phyloP scores from a whole-genome alignment of 495 filamentous ascomycete genomes.

The Daldinia loculata region DNA sequence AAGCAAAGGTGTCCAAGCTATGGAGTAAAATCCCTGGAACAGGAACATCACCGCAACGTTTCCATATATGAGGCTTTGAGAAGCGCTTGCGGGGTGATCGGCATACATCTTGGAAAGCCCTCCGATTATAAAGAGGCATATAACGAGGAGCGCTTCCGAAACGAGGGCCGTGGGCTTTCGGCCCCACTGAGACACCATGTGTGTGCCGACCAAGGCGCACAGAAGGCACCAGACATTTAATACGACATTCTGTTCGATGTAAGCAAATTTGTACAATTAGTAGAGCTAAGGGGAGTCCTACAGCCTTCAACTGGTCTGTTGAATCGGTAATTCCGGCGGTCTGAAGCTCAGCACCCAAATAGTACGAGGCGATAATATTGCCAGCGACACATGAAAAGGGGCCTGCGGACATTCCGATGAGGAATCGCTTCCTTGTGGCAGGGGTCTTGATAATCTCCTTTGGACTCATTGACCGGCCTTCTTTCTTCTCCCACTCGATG shows the following conservation, averaged over 20 bases:
- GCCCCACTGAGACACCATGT: conserved; percentile 54
- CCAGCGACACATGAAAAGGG: conserved; percentile 61
- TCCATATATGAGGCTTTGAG: conserved; percentile 52
- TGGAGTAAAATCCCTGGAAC: conserved; percentile 60
- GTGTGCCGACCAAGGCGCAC: conserved; percentile 50
- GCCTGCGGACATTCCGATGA: conserved; percentile 55
- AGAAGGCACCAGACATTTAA: conserved; percentile 56
- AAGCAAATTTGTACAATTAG: not conserved
- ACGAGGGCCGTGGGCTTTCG: conserved; percentile 55
- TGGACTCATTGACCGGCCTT: conserved; percentile 52
- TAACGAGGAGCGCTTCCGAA: conserved; percentile 48
- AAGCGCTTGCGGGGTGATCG: conserved; percentile 49
- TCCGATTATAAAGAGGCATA: conserved; percentile 61
- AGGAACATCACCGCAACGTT: conserved; percentile 52
- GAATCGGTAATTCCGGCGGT: conserved; percentile 58
- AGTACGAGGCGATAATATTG: conserved; percentile 62
- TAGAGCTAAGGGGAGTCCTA: conserved; percentile 41
- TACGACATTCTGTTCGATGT: conserved; percentile 32
- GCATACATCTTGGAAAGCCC: conserved; percentile 60
- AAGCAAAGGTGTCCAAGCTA: conserved; percentile 60
- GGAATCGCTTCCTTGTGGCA: conserved; percentile 52
- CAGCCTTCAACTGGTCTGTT: conserved; percentile 55
- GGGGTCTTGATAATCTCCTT: conserved; percentile 54
- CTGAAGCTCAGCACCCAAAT: conserved; percentile 55
- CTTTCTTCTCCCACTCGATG: conserved; percentile 57